Percentiles rank a stretch among this genome's conserved stretches.
phyloP scores from a whole-genome alignment of 352 stramenopile genomes.

The Pythium aquatile region DNA sequence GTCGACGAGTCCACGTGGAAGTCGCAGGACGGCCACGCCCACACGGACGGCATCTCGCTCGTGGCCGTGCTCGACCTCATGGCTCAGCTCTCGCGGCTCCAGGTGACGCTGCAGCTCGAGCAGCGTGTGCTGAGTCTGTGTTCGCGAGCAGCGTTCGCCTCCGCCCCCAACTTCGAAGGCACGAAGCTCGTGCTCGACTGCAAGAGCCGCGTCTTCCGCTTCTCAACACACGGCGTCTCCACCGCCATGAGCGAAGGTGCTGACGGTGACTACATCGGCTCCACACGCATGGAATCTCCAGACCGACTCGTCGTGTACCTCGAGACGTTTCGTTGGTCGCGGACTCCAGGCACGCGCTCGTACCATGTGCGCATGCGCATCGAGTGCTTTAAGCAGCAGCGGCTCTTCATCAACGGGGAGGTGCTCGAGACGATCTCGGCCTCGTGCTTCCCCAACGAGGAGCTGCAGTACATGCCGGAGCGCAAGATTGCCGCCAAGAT shows the following conservation, averaged over 20 bases:
- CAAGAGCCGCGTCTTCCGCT: slow-evolving; percentile 56
- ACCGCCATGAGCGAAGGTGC: slow-evolving; percentile 30
- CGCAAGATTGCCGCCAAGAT: slow-evolving; percentile 50
- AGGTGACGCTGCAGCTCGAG: slow-evolving; percentile 42
- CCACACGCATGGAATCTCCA: slow-evolving; percentile 45
- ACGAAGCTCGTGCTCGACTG: slow-evolving; percentile 57
- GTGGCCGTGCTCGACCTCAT: slow-evolving; percentile 46
- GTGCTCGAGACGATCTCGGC: slow-evolving; percentile 36
- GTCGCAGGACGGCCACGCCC: slow-evolving; percentile 15
- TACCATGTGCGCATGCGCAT: slow-evolving; percentile 47
- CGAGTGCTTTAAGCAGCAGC: slow-evolving; percentile 39
- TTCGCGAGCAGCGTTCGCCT: slow-evolving; percentile 32
- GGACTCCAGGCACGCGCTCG: slow-evolving; percentile 21
- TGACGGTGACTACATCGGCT: slow-evolving; percentile 58
- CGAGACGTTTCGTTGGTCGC: slow-evolving; percentile 42
- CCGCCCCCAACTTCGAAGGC: slow-evolving; percentile 29
- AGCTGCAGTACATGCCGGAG: slow-evolving; percentile 43
- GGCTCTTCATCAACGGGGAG: slow-evolving; percentile 47
- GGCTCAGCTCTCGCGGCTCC: slow-evolving; percentile 42
- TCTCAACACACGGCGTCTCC: slow-evolving; percentile 52
- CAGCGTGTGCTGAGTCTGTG: slow-evolving; percentile 37
- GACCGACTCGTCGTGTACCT: slow-evolving; percentile 47
- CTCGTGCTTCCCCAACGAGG: slow-evolving; percentile 29
- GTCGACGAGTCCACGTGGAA: slow-evolving; percentile 45
- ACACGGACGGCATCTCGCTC: slow-evolving; percentile 34